Base-by-base conservation (phyloP, 495 filamentous ascomycete genomes). In the Neurospora cerealis region DNA sequence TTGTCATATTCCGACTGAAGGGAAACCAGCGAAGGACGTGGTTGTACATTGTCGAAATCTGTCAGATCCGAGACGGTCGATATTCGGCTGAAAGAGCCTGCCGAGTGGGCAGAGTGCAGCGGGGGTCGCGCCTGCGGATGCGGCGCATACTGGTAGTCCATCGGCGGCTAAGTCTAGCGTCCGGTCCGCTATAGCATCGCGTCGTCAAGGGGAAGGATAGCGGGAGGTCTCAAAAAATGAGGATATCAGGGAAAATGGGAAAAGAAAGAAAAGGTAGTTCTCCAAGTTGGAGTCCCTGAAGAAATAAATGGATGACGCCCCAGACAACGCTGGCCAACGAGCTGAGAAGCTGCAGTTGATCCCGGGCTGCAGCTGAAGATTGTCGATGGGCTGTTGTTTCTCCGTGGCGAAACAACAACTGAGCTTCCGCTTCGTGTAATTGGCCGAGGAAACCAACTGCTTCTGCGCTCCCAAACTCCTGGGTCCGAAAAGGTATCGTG, bases 11-110 rank as follows among this genome's bases (percentile, higher is more conserved):
- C 70, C 15, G 84, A 83, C 71, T 81, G 81, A 15, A 85, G 79
- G 41, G 84, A 84, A 7, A 84, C 80, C 36, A 85, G 80, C 0
- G 83, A 84, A 40, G 84, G 83, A 21, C 83, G 83, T 5, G 79
- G 75, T 21, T 78, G 82, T 69, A 83, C 71, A 62, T 71, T 79
- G 60, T 79, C 80, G 42, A 77, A 74, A 42, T 81, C 81, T 44
- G 77, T 75, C 36, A 80, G 77, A 69, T 85, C 83, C 39, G 83
- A 85, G 11, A 86, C 70, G 42, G 79, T 81, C 38, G 84, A 85
- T 70, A 87, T 83, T 74, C 84, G 81, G 71, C 81, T 83, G 73
- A 86, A 74, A 38, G 76, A 70, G 38, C 79, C 70, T 40, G 73
- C 62, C 15, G 76, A 76, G 7, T 74, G 75, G 72, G 44, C 73